Evolutionary conservation across 2,329 filamentous ascomycete species (phyloP).

Genomic region (Cadophora gregata): DNA sequence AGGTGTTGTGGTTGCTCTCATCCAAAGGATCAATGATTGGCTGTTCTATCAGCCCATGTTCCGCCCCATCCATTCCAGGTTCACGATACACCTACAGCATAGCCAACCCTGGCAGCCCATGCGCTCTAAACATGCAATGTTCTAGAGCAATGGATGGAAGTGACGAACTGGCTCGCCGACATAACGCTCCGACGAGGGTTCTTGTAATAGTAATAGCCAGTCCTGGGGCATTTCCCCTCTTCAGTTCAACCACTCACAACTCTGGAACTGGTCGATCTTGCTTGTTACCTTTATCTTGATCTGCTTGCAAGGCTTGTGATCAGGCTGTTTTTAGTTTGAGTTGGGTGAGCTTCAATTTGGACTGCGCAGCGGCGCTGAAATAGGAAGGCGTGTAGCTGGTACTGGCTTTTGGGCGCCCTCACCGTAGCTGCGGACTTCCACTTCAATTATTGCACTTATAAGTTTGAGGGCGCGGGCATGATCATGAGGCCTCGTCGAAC

Average conservation of each 20-base stretch:
- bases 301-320: background rate
- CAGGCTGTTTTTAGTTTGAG: background rate
- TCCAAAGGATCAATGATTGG: background rate
- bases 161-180: background rate
- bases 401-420: background rate
- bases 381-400: constrained; percentile 3
- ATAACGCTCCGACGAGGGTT: background rate
- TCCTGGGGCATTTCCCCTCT: background rate
- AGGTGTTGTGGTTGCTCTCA: background rate
- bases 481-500: too few species aligned
- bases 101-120: too few species aligned
- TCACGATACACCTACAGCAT: too few species aligned
- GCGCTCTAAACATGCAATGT: constrained; percentile 8
- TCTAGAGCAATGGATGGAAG: constrained; percentile 22
- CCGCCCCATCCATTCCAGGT: background rate
- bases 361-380: background rate
- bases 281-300: background rate
- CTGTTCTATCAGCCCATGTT: background rate
- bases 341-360: background rate
- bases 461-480: too few species aligned
- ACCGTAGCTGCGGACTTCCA: background rate
- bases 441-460: too few species aligned
- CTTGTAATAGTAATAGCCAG: background rate
- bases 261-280: too few species aligned
- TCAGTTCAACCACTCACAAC: background rate